These are phyloP conservation scores for Lodderomyces beijingensis DNA, from an alignment of 1,139 yeast genomes.

Conservation along the genomic window DNA sequence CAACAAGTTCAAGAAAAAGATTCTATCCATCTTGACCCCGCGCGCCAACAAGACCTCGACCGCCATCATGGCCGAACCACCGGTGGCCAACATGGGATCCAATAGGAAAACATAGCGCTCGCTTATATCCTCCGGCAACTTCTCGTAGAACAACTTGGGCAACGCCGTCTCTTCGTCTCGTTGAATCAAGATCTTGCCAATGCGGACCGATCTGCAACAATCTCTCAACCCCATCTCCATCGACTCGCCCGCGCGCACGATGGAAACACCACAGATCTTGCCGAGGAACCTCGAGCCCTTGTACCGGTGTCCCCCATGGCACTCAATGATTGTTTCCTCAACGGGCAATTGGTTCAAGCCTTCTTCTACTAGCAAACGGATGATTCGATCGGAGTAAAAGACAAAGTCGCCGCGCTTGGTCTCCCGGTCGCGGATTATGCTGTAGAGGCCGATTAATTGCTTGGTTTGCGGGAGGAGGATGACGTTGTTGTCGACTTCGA, in stretches of 20 bases:
- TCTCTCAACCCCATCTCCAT: constrained; percentile 97
- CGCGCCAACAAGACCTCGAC: constrained; percentile 81
- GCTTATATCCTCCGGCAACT: constrained; percentile 85
- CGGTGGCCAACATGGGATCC: constrained; percentile 98
- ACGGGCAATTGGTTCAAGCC: constrained; percentile 93
- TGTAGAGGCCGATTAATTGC: constrained; percentile 81
- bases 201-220: constrained; percentile 92
- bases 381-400: constrained; percentile 91
- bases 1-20: constrained; percentile 81
- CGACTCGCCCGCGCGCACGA: constrained; percentile 96
- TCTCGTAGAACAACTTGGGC: constrained; percentile 83
- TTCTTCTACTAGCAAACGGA: constrained; percentile 87
- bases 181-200: constrained; percentile 93
- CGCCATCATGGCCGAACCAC: constrained; percentile 97
- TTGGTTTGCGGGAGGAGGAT: constrained; percentile 79
- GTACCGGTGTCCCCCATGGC: constrained; percentile 72
- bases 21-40: constrained; percentile 85
- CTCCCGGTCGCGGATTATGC: constrained; percentile 77
- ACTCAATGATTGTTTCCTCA: constrained; percentile 56
- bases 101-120: constrained; percentile 84
- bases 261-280: constrained; percentile 94
- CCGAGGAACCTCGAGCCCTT: constrained; percentile 84
- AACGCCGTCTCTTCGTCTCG: constrained; percentile 85
- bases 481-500: constrained; percentile 47
- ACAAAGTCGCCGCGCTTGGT: constrained; percentile 90